Percentiles rank a stretch among this genome's conserved stretches.
Conservation (phyloP, 2,329 filamentous ascomycete genomes). For the Celoporthe dispersa region DNA sequence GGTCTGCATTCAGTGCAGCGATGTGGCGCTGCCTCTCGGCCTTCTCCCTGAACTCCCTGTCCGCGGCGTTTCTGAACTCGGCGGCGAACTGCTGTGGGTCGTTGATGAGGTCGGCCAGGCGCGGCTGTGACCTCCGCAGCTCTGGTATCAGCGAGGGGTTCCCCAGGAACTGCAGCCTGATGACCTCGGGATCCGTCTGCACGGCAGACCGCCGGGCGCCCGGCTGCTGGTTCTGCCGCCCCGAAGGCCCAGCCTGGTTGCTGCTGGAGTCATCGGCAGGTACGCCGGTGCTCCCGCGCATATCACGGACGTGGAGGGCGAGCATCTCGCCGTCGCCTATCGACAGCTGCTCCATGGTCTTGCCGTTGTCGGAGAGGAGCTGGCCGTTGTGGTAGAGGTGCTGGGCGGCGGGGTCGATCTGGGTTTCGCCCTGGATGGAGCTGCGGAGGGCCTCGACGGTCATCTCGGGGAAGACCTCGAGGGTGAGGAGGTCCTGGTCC, state of each 20-base stretch:
- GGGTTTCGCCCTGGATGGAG: slow-evolving; percentile 83
- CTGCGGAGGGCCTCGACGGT: slow-evolving; percentile 84
- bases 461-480: slow-evolving; percentile 83
- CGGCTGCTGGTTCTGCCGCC: slow-evolving; percentile 37
- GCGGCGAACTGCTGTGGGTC: slow-evolving; percentile 78
- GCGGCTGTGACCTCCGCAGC: slow-evolving; percentile 73
- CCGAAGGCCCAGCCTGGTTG: slow-evolving; percentile 37
- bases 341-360: slow-evolving; percentile 80
- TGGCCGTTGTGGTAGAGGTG: slow-evolving; percentile 90
- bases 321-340: slow-evolving; percentile 92
- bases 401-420: slow-evolving; percentile 73
- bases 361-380: slow-evolving; percentile 74
- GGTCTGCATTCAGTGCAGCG: slow-evolving; percentile 85
- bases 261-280: slow-evolving; percentile 37
- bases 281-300: slow-evolving; percentile 52
- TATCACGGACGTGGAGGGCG: slow-evolving; percentile 76
- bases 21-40: slow-evolving; percentile 82
- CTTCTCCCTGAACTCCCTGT: slow-evolving; percentile 73
- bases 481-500: slow-evolving; percentile 76
- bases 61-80: slow-evolving; percentile 69
- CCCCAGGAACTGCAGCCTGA: slow-evolving; percentile 81
- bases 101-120: slow-evolving; percentile 76
- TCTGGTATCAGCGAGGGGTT: slow-evolving; percentile 73
- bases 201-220: slow-evolving; percentile 35
- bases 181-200: slow-evolving; percentile 74